Conservation (phyloP, 1,284 basidiomycete genomes). For the Ceratobasidium sp. region DNA sequence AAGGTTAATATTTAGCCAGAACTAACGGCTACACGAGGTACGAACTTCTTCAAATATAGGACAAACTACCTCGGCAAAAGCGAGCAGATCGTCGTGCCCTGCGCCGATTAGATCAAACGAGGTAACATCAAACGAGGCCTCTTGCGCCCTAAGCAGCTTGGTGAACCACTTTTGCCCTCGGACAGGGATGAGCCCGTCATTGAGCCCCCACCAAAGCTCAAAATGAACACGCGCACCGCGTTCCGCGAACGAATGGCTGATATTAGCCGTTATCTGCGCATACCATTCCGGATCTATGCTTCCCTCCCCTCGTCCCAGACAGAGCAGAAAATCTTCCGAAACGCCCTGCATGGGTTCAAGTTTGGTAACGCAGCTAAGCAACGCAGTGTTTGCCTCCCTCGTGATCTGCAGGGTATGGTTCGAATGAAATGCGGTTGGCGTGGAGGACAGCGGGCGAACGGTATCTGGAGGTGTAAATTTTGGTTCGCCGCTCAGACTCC, state of each 20-base stretch:
- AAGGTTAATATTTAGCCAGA: not conserved
- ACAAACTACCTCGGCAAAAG: slow-evolving; percentile 31
- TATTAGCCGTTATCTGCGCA: not conserved
- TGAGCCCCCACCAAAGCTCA: slow-evolving; percentile 35
- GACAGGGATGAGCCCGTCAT: slow-evolving; percentile 18
- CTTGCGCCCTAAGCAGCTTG: slow-evolving; percentile 20
- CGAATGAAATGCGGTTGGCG: slow-evolving; percentile 7
- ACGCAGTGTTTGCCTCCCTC: not conserved
- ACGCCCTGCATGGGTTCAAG: slow-evolving; percentile 38
- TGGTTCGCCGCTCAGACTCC: not conserved
- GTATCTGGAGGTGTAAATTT: slow-evolving; percentile 14
- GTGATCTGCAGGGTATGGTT: slow-evolving; percentile 21
- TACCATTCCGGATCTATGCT: slow-evolving; percentile 32
- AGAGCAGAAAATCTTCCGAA: slow-evolving; percentile 39
- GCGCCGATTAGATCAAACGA: slow-evolving; percentile 15
- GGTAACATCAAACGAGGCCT: slow-evolving; percentile 20
- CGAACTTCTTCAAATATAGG: slow-evolving; percentile 35
- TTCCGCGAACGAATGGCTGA: slow-evolving; percentile 8
- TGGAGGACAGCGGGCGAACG: slow-evolving; percentile 7
- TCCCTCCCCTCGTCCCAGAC: slow-evolving; percentile 37
- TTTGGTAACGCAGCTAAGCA: slow-evolving; percentile 10
- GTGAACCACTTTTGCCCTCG: slow-evolving; percentile 38
- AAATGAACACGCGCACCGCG: slow-evolving; percentile 26
- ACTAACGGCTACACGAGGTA: not conserved
- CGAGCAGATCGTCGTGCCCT: slow-evolving; percentile 31